Conservation (phyloP, 352 stramenopile genomes). For the Phytophthora tentaculata region DNA sequence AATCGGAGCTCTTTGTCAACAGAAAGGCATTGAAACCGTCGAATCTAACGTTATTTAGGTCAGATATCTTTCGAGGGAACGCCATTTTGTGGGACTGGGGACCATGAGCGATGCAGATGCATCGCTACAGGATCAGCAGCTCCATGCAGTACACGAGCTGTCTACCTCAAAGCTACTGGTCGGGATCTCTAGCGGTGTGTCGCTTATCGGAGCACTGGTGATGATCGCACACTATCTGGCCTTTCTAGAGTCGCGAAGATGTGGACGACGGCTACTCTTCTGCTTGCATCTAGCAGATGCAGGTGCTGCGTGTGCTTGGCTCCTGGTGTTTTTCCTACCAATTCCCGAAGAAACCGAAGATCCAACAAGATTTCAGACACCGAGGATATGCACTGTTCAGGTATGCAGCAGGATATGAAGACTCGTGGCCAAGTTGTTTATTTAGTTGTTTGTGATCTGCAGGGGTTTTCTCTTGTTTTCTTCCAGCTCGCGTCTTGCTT, state of each 20-base stretch:
- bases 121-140: constrained; percentile 16
- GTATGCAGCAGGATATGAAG: constrained; percentile 24
- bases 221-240: constrained; percentile 68
- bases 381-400: constrained; percentile 44
- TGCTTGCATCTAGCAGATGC: constrained; percentile 69
- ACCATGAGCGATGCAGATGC: constrained; percentile 18
- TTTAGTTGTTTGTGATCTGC: background rate
- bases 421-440: background rate
- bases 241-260: constrained; percentile 72
- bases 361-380: background rate
- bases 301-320: constrained; percentile 54
- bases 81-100: background rate
- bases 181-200: constrained; percentile 46
- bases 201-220: constrained; percentile 44
- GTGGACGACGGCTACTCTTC: constrained; percentile 65
- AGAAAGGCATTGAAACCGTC: background rate
- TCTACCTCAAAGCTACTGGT: constrained; percentile 52
- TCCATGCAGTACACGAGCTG: constrained; percentile 34
- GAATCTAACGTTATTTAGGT: background rate
- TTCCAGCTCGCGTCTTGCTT: constrained; percentile 71
- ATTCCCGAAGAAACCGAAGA: constrained; percentile 5
- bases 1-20: background rate
- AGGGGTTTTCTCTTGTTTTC: constrained; percentile 75
- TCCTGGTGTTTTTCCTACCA: constrained; percentile 56
- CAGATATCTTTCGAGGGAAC: background rate